phyloP scores from a whole-genome alignment of 1,139 yeast genomes.

The Yamadazyma membranifaciens region DNA sequence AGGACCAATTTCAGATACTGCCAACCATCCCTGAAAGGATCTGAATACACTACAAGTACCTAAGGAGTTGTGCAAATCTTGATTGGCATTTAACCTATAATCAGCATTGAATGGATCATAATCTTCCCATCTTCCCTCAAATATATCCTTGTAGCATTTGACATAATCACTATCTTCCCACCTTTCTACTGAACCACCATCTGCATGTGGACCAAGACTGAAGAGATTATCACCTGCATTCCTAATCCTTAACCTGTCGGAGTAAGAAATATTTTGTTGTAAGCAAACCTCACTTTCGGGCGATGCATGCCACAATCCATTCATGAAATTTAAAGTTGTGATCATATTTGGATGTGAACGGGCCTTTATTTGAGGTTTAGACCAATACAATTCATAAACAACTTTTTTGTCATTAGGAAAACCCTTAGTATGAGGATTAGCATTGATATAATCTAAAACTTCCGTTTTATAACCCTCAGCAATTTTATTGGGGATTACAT shows the following conservation, averaged over 20 bases:
- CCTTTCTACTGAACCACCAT: slow-evolving; percentile 46
- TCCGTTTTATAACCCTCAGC: slow-evolving; percentile 19
- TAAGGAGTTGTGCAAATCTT: slow-evolving; percentile 29
- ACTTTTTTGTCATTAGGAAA: slow-evolving; percentile 27
- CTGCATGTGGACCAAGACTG: slow-evolving; percentile 42
- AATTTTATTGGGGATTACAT: slow-evolving; percentile 17
- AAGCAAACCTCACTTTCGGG: slow-evolving; percentile 23
- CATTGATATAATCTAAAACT: slow-evolving; percentile 19
- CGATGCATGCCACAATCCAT: slow-evolving; percentile 24
- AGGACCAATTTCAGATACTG: slow-evolving; percentile 31
- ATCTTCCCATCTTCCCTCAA: slow-evolving; percentile 48
- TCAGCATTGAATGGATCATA: slow-evolving; percentile 43
- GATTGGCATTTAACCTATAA: slow-evolving; percentile 32
- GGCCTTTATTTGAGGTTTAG: slow-evolving; percentile 39
- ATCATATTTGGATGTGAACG: slow-evolving; percentile 39
- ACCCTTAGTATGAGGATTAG: slow-evolving; percentile 30
- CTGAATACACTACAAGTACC: slow-evolving; percentile 41
- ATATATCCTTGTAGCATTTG: slow-evolving; percentile 34
- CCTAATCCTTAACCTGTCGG: slow-evolving; percentile 40
- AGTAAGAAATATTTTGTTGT: slow-evolving; percentile 33
- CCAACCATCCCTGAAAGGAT: slow-evolving; percentile 50
- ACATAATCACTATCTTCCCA: slow-evolving; percentile 31
- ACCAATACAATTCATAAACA: slow-evolving; percentile 37
- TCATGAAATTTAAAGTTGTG: too few species aligned
- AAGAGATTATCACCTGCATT: slow-evolving; percentile 37